Conservation (phyloP, 768 basidiomycete species). For the Boletus reticulatus region DNA sequence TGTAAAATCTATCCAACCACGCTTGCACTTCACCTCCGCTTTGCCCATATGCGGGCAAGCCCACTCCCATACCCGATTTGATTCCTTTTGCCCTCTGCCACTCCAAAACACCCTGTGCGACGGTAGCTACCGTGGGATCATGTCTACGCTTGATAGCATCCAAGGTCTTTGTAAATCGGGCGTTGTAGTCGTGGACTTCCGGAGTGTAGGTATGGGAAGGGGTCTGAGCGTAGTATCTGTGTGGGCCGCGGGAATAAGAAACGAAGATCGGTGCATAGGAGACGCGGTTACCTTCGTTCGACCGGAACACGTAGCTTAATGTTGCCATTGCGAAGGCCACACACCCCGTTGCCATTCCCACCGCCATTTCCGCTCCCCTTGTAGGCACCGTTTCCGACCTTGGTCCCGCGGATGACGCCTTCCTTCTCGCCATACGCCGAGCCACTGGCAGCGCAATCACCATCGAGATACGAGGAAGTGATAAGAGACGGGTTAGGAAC, state of each 20-base stretch:
- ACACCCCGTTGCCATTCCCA: slow-evolving; percentile 13
- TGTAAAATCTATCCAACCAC: slow-evolving; percentile 98
- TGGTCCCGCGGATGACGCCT: slow-evolving; percentile 7
- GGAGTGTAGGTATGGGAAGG: slow-evolving; percentile 78
- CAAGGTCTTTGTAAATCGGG: slow-evolving; percentile 81
- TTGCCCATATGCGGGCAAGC: slow-evolving; percentile 40
- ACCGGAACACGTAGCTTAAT: slow-evolving; percentile 14
- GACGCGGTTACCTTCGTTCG: slow-evolving; percentile 11
- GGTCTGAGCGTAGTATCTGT: slow-evolving; percentile 84
- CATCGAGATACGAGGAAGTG: slow-evolving; percentile 22
- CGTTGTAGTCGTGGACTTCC: slow-evolving; percentile 90
- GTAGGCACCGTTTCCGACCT: slow-evolving; percentile 7
- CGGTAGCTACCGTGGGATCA: slow-evolving; percentile 96
- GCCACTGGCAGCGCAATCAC: slow-evolving; percentile 21
- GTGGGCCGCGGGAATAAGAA: slow-evolving; percentile 2
- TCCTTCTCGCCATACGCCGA: slow-evolving; percentile 16
- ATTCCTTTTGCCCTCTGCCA: slow-evolving; percentile 68
- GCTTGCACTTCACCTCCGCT: slow-evolving; percentile 88
- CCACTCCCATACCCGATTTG: slow-evolving; percentile 25
- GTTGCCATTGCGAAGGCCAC: slow-evolving; percentile 17
- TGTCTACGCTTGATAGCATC: slow-evolving; percentile 91
- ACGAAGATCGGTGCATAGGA: not conserved
- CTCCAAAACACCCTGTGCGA: slow-evolving; percentile 93
- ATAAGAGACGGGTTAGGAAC: slow-evolving; percentile 15
- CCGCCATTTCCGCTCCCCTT: slow-evolving; percentile 23